Conservation (phyloP, 129 eudicot genomes). For the Flaveria robusta region DNA sequence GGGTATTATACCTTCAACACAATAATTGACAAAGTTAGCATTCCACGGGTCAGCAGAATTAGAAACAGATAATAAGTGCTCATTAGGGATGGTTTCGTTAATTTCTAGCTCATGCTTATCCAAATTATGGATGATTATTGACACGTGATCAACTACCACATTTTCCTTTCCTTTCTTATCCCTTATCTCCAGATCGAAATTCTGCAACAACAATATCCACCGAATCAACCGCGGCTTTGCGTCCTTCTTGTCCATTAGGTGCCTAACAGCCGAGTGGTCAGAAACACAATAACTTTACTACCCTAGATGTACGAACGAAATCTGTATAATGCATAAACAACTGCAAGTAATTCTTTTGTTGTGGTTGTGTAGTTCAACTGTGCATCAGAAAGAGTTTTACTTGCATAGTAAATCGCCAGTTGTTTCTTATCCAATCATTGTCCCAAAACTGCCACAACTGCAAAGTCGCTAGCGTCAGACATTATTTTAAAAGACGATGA, state of each 20-base stretch:
- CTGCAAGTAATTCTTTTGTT: background rate
- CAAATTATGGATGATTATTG: too few relatives aligned
- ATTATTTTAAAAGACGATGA: background rate
- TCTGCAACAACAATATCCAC: background rate
- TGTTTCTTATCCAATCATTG: too few relatives aligned
- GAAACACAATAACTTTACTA: background rate
- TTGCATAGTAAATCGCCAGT: too few relatives aligned
- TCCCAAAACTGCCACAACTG: too few relatives aligned
- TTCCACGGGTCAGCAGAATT: background rate
- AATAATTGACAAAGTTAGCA: background rate
- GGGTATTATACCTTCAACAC: background rate
- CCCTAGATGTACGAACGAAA: background rate
- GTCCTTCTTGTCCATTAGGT: background rate
- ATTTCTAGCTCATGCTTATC: background rate
- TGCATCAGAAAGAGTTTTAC: too few relatives aligned
- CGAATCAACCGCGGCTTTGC: background rate
- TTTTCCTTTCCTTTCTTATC: too few relatives aligned
- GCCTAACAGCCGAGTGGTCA: too few relatives aligned
- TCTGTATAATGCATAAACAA: background rate
- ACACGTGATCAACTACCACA: too few relatives aligned
- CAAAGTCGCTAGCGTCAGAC: too few relatives aligned
- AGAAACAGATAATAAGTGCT: background rate
- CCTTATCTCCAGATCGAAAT: background rate
- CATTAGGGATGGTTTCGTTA: background rate
- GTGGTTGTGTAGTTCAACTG: too few relatives aligned